Base-by-base conservation (phyloP, 495 filamentous ascomycete genomes). In the Penicillium maclennaniae region DNA sequence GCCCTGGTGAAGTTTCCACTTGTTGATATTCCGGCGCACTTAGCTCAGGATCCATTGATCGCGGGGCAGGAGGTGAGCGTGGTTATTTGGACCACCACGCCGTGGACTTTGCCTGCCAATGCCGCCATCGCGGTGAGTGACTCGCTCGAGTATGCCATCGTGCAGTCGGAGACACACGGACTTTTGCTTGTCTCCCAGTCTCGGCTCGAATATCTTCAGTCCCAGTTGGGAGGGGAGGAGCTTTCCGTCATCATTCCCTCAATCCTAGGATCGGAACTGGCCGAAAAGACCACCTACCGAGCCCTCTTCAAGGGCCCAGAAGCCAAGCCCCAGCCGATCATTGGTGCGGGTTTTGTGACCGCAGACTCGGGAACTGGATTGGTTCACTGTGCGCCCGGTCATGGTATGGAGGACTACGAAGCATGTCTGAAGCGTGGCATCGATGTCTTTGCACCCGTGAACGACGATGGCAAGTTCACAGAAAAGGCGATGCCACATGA, bases 91-190 rank as follows among this genome's bases (percentile, higher is more conserved):
- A 99, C 93, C 8, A 99, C 93, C 0, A 97, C 92, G 2, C 95
- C 93, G 1, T 99, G 93, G 93, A 97, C 93, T 0, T 73, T 99
- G 4, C 95, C 93, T 2, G 91, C 95, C 16, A 99, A 99, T 66
- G 80, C 81, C 58, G 92, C 87, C 3, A 89, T 99, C 67, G 91
- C 89, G 7, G 77, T 97, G 25, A 79, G 87, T 55, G 65, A 81
- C 3, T 81, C 85, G 15, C 55, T 97, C 53, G 75, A 84, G 44
- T 99, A 99, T 67, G 71, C 72, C 23, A 71, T 97, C 46, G 70
- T 95, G 31, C 66, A 78, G 54, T 76, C 80, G 10, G 73, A 75
- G 3, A 66, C 51, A 7, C 66, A 80, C 37, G 83, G 84, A 31
- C 77, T 78, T 49, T 67, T 89, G 6, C 68, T 91, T 0, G 67